Evolutionary conservation across 108 stramenopile species (phyloP).

Genomic region (Nannochloropsis gaditana): DNA sequence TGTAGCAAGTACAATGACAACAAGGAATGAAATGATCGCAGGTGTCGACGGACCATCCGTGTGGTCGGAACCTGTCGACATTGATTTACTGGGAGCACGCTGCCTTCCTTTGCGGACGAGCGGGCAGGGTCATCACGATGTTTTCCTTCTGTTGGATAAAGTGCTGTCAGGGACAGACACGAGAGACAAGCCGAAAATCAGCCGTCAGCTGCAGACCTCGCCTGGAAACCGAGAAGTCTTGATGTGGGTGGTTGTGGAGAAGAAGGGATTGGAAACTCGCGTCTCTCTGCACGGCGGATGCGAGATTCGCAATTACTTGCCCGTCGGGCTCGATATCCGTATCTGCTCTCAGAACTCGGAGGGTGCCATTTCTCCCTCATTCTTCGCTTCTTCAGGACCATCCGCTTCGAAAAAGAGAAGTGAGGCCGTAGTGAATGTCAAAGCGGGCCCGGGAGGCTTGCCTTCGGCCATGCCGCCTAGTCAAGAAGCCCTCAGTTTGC

Average conservation of each 20-base stretch:
- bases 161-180: not conserved
- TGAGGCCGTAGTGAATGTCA: not conserved
- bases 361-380: not conserved
- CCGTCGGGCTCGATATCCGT: not conserved
- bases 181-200: not conserved
- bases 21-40: not conserved
- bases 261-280: constrained; percentile 14
- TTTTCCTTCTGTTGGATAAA: not conserved
- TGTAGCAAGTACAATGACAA: not conserved
- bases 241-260: not conserved
- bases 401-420: not conserved
- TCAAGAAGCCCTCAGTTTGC: not conserved
- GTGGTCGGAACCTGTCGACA: not conserved
- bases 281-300: not conserved
- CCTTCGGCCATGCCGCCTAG: not conserved
- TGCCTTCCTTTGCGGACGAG: constrained; percentile 1
- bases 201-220: not conserved
- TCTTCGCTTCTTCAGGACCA: not conserved
- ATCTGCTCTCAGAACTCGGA: not conserved
- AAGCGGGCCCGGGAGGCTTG: not conserved
- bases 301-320: not conserved
- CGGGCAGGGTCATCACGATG: not conserved
- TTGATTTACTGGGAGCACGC: not conserved
- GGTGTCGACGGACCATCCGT: not conserved
- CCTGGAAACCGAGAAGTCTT: not conserved